phyloP scores from a whole-genome alignment of 768 basidiomycete genomes.

The Lyophyllum decastes region DNA sequence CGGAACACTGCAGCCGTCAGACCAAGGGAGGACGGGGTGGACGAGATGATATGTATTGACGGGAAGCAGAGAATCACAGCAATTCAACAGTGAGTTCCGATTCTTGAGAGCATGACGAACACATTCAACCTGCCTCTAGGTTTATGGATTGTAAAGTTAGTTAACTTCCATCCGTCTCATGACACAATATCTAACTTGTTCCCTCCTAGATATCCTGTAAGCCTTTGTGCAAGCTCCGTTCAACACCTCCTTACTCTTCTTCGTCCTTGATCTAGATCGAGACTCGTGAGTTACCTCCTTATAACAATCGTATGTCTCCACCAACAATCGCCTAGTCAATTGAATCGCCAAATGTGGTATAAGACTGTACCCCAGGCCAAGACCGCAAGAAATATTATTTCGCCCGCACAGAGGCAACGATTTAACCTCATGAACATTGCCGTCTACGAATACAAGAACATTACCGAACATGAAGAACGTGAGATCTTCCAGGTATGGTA shows the following conservation, averaged over 20 bases:
- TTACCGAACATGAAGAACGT: constrained; percentile 56
- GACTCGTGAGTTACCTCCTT: constrained; percentile 24
- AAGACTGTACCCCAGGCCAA: constrained; percentile 14
- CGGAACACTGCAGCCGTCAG: constrained; percentile 36
- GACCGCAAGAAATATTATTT: constrained; percentile 21
- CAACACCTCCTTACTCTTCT: constrained; percentile 12
- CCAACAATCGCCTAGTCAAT: constrained; percentile 8
- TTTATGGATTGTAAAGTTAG: constrained; percentile 59
- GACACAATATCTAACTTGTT: constrained; percentile 3
- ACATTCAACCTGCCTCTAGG: constrained; percentile 27
- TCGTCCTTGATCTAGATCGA: constrained; percentile 18
- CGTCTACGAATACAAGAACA: constrained; percentile 52
- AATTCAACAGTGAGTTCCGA: constrained; percentile 46
- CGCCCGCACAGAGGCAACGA: constrained; percentile 24
- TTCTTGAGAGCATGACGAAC: not conserved
- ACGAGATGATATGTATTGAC: constrained; percentile 60
- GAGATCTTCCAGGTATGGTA: constrained; percentile 61
- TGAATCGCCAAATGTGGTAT: constrained; percentile 26
- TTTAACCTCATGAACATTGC: constrained; percentile 48
- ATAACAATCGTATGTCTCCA: not conserved
- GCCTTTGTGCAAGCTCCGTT: constrained; percentile 40
- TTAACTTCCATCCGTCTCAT: constrained; percentile 12
- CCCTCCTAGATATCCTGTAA: constrained; percentile 20
- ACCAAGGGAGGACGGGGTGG: constrained; percentile 38
- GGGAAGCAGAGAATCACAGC: constrained; percentile 77